A percentile compares a stretch with the other conserved stretches of the same genome.
Conservation (phyloP, 2,329 filamentous ascomycete genomes). For the Coleophoma crateriformis region DNA sequence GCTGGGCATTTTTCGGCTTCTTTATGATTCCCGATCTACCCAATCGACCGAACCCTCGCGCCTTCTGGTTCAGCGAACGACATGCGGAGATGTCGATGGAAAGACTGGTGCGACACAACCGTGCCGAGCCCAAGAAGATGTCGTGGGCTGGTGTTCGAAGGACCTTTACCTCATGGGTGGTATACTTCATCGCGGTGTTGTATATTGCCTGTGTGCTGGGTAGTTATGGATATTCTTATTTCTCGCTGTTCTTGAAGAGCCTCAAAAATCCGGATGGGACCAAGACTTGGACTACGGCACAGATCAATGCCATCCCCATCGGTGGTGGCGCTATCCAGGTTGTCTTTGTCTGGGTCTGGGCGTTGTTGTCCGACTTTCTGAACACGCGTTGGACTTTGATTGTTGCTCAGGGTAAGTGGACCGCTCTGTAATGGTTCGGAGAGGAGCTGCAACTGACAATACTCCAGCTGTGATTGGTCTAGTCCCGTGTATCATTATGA, state of each 20-base stretch:
- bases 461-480: constrained; percentile 34
- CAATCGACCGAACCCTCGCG: constrained; percentile 26
- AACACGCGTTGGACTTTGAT: constrained; percentile 45
- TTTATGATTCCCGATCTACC: constrained; percentile 15
- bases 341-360: constrained; percentile 48
- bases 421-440: not conserved
- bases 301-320: constrained; percentile 44
- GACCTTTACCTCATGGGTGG: constrained; percentile 36
- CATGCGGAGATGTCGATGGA: constrained; percentile 37
- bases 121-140: constrained; percentile 39
- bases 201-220: constrained; percentile 40
- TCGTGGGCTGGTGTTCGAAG: constrained; percentile 37
- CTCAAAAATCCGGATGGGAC: constrained; percentile 34
- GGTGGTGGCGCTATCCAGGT: constrained; percentile 42
- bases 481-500: constrained; percentile 44
- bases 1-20: constrained; percentile 20
- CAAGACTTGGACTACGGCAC: constrained; percentile 33
- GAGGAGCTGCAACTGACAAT: not conserved
- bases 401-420: constrained; percentile 30
- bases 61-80: constrained; percentile 38
- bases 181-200: constrained; percentile 38
- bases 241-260: constrained; percentile 35
- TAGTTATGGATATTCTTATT: constrained; percentile 41
- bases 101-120: constrained; percentile 35
- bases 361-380: constrained; percentile 42